phyloP scores from a whole-genome alignment of 192 early-diverging fungal genomes.

The Coemansia umbellata region DNA sequence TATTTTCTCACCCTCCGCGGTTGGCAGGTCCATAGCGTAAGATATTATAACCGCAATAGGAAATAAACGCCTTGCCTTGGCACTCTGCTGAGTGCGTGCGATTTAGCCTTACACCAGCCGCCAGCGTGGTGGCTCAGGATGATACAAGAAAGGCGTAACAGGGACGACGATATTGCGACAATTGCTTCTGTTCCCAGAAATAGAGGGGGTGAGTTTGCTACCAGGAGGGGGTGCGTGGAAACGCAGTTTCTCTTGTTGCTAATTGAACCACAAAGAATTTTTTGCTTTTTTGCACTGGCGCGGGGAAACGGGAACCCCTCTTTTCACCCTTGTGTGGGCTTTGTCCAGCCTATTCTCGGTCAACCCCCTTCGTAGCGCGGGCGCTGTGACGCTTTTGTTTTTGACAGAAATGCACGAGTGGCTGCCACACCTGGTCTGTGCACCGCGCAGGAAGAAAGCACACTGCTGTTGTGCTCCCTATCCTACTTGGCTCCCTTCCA shows the following conservation, averaged over 20 bases:
- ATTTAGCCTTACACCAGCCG: too few species aligned
- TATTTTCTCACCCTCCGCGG: too few species aligned
- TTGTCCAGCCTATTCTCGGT: background rate
- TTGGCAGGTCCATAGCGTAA: too few species aligned
- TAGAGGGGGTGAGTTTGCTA: background rate
- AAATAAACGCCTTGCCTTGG: too few species aligned
- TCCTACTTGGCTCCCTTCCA: background rate
- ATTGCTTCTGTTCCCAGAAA: background rate
- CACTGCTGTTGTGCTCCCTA: background rate
- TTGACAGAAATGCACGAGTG: too few species aligned
- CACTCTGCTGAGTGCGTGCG: too few species aligned
- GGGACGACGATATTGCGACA: too few species aligned
- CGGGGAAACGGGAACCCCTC: too few species aligned
- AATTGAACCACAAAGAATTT: background rate
- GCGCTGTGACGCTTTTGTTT: too few species aligned
- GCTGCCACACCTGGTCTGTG: constrained; percentile 11
- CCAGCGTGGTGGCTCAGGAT: too few species aligned
- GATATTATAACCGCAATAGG: too few species aligned
- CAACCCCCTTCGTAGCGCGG: background rate
- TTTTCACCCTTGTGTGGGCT: background rate
- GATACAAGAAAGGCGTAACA: too few species aligned
- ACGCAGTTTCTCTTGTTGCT: background rate
- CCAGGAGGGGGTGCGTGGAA: background rate
- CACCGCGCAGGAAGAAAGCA: background rate
- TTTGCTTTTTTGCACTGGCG: constrained; percentile 8